These are phyloP conservation scores for Huntiella omanensis DNA, from an alignment of 2,329 filamentous ascomycete species.

Conservation along the genomic window DNA sequence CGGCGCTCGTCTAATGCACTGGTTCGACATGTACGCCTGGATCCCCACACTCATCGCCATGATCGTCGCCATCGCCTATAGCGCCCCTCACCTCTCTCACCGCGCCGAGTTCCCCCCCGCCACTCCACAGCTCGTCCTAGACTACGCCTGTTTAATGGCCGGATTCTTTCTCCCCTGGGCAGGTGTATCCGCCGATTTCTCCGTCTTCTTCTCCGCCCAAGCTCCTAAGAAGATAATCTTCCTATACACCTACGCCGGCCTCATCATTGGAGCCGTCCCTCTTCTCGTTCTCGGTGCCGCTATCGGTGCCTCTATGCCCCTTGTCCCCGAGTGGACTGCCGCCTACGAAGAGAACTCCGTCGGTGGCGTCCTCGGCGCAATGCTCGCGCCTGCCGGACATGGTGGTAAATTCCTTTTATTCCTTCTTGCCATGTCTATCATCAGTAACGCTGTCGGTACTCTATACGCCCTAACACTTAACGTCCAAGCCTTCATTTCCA, in stretches of 20 bases:
- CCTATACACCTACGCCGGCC: constrained; percentile 6
- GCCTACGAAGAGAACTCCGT: constrained; percentile 13
- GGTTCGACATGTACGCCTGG: constrained; percentile 29
- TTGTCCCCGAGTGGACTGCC: constrained; percentile 13
- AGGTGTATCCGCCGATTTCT: constrained; percentile 22
- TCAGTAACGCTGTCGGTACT: constrained; percentile 21
- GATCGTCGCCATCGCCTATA: constrained; percentile 22
- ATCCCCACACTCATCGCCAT: constrained; percentile 23
- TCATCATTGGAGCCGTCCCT: constrained; percentile 13
- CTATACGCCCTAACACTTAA: constrained; percentile 23
- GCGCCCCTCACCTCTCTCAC: constrained; percentile 20
- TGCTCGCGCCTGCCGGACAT: constrained; percentile 13
- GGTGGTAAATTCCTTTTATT: constrained; percentile 21
- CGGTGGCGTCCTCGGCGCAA: constrained; percentile 14
- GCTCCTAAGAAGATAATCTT: constrained; percentile 7
- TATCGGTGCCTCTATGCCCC: constrained; percentile 16
- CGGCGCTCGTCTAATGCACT: constrained; percentile 25
- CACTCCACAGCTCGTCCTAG: constrained; percentile 12
- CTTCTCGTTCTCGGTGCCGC: constrained; percentile 20
- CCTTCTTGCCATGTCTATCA: constrained; percentile 20
- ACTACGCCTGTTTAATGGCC: constrained; percentile 23
- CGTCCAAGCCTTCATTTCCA: constrained; percentile 23
- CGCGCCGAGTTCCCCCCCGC: constrained; percentile 18
- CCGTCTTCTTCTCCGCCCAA: constrained; percentile 18
- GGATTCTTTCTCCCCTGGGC: constrained; percentile 25